These are phyloP conservation scores for Euphorbia pulcherrima DNA, from an alignment of 345 rosid genomes.

Conservation along the genomic window DNA sequence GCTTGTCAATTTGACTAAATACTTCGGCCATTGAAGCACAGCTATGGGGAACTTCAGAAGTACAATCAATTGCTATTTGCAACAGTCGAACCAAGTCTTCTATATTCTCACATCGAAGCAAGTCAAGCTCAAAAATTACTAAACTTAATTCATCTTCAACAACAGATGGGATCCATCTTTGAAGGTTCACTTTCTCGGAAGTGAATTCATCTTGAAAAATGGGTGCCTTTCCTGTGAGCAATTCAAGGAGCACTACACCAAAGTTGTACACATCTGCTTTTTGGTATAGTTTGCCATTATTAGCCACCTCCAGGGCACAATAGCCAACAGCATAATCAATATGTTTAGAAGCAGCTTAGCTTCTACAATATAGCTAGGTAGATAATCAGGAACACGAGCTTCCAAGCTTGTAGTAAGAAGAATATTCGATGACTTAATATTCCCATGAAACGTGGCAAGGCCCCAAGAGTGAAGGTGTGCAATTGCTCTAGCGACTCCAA, in stretches of 20 bases:
- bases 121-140: conserved; percentile 41
- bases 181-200: conserved; percentile 40
- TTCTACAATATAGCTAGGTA: conserved; percentile 34
- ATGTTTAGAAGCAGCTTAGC: conserved; percentile 34
- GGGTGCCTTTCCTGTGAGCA: conserved; percentile 28
- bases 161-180: conserved; percentile 48
- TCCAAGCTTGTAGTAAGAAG: conserved; percentile 41
- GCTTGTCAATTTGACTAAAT: conserved; percentile 25
- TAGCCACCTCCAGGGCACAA: conserved; percentile 43
- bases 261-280: conserved; percentile 52
- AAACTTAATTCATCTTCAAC: conserved; percentile 42
- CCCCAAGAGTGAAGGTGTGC: conserved; percentile 13
- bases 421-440: conserved; percentile 47
- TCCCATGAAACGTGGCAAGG: conserved; percentile 35
- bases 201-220: conserved; percentile 43
- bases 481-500: neutral
- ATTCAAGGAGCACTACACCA: conserved; percentile 41
- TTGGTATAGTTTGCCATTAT: conserved; percentile 39
- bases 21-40: conserved; percentile 39
- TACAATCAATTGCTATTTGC: conserved; percentile 40
- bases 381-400: conserved; percentile 41
- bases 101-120: conserved; percentile 38
- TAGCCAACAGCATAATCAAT: conserved; percentile 26
- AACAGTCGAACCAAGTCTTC: conserved; percentile 44
- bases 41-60: conserved; percentile 39